phyloP scores from a whole-genome alignment of 495 filamentous ascomycete genomes.

The Jackrogersella multiformis region DNA sequence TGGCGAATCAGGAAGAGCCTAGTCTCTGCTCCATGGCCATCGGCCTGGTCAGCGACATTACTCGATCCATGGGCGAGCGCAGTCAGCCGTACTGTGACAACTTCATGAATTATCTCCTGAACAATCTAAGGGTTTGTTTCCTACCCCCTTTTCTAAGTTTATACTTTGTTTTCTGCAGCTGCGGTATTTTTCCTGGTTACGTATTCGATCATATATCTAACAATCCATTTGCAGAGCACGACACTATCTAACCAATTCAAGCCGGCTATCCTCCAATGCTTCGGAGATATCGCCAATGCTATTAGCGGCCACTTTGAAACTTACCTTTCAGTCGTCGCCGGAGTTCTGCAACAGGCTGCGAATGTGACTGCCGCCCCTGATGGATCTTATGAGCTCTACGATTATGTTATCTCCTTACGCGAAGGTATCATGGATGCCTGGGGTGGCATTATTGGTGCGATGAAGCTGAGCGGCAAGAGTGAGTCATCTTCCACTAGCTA shows the following conservation, averaged over 20 bases:
- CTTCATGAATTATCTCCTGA: conserved; percentile 96
- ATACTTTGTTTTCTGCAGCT: not conserved
- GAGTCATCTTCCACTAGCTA: conserved; percentile 43
- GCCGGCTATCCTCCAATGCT: conserved; percentile 96
- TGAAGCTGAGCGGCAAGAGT: conserved; percentile 85
- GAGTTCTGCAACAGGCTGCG: conserved; percentile 92
- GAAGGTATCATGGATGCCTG: conserved; percentile 99
- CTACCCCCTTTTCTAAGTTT: not conserved
- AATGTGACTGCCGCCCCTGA: conserved; percentile 76
- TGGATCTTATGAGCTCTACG: conserved; percentile 86
- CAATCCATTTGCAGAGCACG: conserved; percentile 60
- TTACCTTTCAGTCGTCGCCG: conserved; percentile 89
- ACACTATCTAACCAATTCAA: conserved; percentile 94
- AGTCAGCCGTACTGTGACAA: conserved; percentile 93
- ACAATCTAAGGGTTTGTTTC: conserved; percentile 80
- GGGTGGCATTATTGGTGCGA: conserved; percentile 92
- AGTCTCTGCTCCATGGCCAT: conserved; percentile 96
- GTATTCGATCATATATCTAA: conserved; percentile 40
- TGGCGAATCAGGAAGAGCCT: conserved; percentile 94
- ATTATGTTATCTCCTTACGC: conserved; percentile 92
- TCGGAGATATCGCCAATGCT: conserved; percentile 96
- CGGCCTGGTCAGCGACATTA: conserved; percentile 94
- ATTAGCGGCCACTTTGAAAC: conserved; percentile 92
- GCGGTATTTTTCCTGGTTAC: conserved; percentile 5
- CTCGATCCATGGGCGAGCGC: conserved; percentile 85